These are phyloP conservation scores for Pestalotiopsis fici DNA, from an alignment of 2,329 filamentous ascomycete species.

Conservation along the genomic window DNA sequence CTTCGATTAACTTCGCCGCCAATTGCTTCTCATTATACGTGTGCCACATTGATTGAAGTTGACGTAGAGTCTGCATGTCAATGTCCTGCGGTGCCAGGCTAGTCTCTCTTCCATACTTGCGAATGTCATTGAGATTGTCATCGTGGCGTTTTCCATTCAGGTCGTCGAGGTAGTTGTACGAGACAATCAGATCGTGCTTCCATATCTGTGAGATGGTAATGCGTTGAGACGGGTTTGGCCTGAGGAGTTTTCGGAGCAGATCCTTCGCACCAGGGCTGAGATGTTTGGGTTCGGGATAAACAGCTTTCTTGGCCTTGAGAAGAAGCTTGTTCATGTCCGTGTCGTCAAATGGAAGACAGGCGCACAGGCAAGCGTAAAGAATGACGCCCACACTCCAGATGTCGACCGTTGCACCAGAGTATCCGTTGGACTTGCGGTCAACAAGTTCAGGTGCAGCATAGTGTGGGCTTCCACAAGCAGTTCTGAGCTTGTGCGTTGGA, in stretches of 20 bases:
- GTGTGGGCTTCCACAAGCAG: conserved; percentile 93
- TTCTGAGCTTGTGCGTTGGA: conserved; percentile 75
- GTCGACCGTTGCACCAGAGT: conserved; percentile 84
- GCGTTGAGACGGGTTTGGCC: conserved; percentile 74
- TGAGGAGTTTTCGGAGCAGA: conserved; percentile 77
- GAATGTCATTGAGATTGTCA: conserved; percentile 55
- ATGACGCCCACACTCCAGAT: conserved; percentile 95
- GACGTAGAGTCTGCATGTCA: conserved; percentile 79
- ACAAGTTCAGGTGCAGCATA: conserved; percentile 95
- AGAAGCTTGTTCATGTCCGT: conserved; percentile 65
- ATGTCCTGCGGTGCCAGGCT: conserved; percentile 66
- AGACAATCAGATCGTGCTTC: conserved; percentile 82
- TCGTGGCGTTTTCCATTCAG: conserved; percentile 49
- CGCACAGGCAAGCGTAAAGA: conserved; percentile 83
- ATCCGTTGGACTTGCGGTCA: conserved; percentile 60
- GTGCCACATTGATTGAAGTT: conserved; percentile 91
- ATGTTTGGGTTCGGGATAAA: conserved; percentile 61
- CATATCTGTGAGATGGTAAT: conserved; percentile 83
- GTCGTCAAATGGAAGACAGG: conserved; percentile 80
- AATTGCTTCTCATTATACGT: conserved; percentile 74
- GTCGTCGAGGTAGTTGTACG: conserved; percentile 77
- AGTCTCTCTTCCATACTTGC: conserved; percentile 63
- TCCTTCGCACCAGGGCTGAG: conserved; percentile 73
- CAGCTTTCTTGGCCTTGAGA: conserved; percentile 57
- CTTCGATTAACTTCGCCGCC: conserved; percentile 64